phyloP scores from a whole-genome alignment of 139 green algal species.

The Chlorella sp. region DNA sequence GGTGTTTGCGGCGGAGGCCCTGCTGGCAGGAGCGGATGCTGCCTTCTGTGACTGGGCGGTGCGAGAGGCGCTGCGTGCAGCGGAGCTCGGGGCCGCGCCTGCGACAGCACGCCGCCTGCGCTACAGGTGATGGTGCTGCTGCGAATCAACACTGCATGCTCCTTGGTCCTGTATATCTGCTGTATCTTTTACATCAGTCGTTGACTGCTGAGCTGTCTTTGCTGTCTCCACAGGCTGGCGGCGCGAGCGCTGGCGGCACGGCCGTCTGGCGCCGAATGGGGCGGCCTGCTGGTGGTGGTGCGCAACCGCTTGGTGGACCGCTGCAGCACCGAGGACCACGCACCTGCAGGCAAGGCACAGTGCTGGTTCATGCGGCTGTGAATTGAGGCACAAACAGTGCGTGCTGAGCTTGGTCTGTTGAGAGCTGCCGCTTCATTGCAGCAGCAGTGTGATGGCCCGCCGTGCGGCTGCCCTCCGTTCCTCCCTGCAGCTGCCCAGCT shows the following conservation, averaged over 20 bases:
- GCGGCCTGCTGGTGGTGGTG: neutral
- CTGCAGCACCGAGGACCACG: slow-evolving; percentile 5
- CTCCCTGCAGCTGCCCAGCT: neutral
- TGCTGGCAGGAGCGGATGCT: slow-evolving; percentile 3
- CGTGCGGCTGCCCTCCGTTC: too few relatives aligned
- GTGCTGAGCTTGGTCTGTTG: too few relatives aligned
- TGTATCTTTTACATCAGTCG: too few relatives aligned
- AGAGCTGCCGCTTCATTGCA: too few relatives aligned
- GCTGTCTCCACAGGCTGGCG: neutral
- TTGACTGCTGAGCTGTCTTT: too few relatives aligned
- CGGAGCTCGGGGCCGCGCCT: too few relatives aligned
- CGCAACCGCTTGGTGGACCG: slow-evolving; percentile 13
- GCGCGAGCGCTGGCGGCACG: neutral
- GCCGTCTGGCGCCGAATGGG: neutral
- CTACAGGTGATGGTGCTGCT: neutral
- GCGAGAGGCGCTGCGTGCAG: neutral
- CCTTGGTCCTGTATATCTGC: too few relatives aligned
- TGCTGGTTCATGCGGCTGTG: too few relatives aligned
- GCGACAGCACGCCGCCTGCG: slow-evolving; percentile 10
- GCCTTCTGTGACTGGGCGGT: neutral
- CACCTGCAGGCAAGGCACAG: neutral
- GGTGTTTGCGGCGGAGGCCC: neutral
- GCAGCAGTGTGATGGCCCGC: too few relatives aligned
- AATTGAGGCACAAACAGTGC: too few relatives aligned
- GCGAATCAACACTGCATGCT: too few relatives aligned